Evolutionary conservation across 768 basidiomycete genomes (phyloP).

Genomic region (Omphalotus guepiniiformis): DNA sequence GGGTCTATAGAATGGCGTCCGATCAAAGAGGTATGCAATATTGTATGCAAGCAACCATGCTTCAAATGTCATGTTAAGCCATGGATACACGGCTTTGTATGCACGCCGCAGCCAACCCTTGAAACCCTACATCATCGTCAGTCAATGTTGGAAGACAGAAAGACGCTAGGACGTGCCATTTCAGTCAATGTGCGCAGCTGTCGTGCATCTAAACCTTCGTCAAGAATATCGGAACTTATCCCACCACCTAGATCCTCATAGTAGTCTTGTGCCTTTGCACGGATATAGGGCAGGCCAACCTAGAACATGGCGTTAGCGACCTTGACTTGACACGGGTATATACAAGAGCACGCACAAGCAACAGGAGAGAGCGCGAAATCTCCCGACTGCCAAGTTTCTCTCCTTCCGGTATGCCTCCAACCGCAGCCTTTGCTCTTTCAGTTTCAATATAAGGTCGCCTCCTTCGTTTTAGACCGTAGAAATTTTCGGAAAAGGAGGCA

Average conservation of each 20-base stretch:
- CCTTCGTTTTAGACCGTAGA: slow-evolving; percentile 87
- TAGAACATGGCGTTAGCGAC: slow-evolving; percentile 23
- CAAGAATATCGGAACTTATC: slow-evolving; percentile 57
- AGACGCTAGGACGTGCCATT: slow-evolving; percentile 37
- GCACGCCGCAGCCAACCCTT: slow-evolving; percentile 49
- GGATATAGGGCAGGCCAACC: slow-evolving; percentile 87
- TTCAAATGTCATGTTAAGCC: slow-evolving; percentile 73
- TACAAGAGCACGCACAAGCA: slow-evolving; percentile 58
- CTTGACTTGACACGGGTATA: no score
- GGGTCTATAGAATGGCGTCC: slow-evolving; percentile 81
- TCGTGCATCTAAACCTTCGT: slow-evolving; percentile 43
- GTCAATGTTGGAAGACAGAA: slow-evolving; percentile 7
- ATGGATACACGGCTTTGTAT: slow-evolving; percentile 81
- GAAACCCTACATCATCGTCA: slow-evolving; percentile 37
- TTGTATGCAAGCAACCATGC: slow-evolving; percentile 82
- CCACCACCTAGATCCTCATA: slow-evolving; percentile 90
- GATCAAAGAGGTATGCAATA: slow-evolving; percentile 86
- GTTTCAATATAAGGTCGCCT: slow-evolving; percentile 67
- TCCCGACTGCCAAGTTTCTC: slow-evolving; percentile 66
- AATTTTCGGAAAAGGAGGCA: slow-evolving; percentile 93
- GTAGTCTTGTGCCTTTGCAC: slow-evolving; percentile 86
- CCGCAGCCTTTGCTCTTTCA: slow-evolving; percentile 62
- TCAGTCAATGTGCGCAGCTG: slow-evolving; percentile 46
- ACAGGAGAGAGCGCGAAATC: slow-evolving; percentile 70
- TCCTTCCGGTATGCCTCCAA: slow-evolving; percentile 57